Conservation (phyloP, 163 green algal species). For the Trebouxiophyceae sp. region DNA sequence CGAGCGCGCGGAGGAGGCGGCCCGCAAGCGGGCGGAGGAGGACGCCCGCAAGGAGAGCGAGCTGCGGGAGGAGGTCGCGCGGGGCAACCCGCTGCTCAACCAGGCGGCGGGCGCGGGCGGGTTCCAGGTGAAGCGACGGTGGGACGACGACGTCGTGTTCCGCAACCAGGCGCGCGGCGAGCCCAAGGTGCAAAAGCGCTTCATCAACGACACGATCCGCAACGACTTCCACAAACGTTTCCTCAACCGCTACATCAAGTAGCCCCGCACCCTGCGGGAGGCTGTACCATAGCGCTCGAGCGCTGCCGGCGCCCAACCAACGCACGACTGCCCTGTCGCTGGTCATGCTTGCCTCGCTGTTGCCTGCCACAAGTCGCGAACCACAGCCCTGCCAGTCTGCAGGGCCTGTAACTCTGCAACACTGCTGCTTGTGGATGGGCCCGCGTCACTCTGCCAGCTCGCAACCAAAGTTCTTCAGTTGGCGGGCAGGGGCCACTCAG, state of each 20-base stretch:
- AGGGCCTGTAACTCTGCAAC: too few species aligned
- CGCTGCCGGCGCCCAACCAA: too few species aligned
- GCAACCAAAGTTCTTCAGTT: too few species aligned
- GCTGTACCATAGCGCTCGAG: too few species aligned
- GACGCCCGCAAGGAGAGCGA: slow-evolving; percentile 36
- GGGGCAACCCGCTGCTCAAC: slow-evolving; percentile 84
- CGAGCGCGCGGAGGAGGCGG: slow-evolving; percentile 82
- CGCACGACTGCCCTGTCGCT: too few species aligned
- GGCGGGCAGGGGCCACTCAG: too few species aligned
- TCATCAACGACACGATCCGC: slow-evolving; percentile 99
- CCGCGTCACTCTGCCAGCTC: too few species aligned
- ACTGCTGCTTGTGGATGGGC: too few species aligned
- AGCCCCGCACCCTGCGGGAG: too few species aligned
- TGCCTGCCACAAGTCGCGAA: too few species aligned
- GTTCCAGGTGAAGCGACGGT: slow-evolving; percentile 61
- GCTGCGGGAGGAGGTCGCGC: slow-evolving; percentile 61
- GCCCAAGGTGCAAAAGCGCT: slow-evolving; percentile 74
- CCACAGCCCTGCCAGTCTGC: too few species aligned
- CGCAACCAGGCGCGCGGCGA: slow-evolving; percentile 62
- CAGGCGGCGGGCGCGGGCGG: slow-evolving; percentile 7
- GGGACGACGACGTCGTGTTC: slow-evolving; percentile 99
- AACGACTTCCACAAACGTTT: slow-evolving; percentile 96
- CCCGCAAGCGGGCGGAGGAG: slow-evolving; percentile 57
- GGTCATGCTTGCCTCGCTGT: too few species aligned
- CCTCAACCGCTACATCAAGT: slow-evolving; percentile 87